Evolutionary conservation across 495 filamentous ascomycete genomes (phyloP), one percentile per base, ranked within the genome.

Genomic region (Penicillium nucicola): DNA sequence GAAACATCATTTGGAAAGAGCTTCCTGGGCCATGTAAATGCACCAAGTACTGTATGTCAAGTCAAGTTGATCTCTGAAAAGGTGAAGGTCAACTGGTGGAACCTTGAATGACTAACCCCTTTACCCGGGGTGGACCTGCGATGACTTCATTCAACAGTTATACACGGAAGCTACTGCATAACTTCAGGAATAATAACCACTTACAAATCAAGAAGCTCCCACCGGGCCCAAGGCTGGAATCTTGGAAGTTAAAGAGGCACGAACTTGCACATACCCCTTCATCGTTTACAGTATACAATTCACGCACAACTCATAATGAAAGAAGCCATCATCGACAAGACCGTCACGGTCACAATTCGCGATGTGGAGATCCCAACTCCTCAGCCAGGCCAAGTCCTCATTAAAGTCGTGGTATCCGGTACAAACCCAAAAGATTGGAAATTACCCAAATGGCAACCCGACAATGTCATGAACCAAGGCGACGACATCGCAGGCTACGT

Each of bases 381-480:
- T 0, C 70, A 75, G 38, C 67, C 75, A 4, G 75, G 81, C 48
- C 79, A 93, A 49, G 70, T 91, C 19, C 74, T 91, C 13, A 91
- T 87, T 57, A 81, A 82, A 49, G 85, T 90, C 31, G 68, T 85
- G 10, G 82, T 84, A 5, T 78, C 76, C 33, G 85, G 85, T 15
- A 83, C 80, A 17, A 92, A 92, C 62, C 89, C 89, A 3, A 92
- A 92, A 60, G 89, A 92, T 68, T 89, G 86, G 87, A 89, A 86
- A 55, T 23, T 67, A 2, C 70, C 76, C 1, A 54, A 63, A 35
- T 65, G 52, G 50, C 42, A 49, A 11, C 36, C 56, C 1, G 44
- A 62, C 10, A 9, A 33, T n/a, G 50, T 43, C 2, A 17, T 61
- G 5, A 89, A 90, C 66, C 57, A 70, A 40, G 87, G 87, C 31